Evolutionary conservation across 352 stramenopile species (phyloP).

Genomic region (Pseudoperonospora humuli): DNA sequence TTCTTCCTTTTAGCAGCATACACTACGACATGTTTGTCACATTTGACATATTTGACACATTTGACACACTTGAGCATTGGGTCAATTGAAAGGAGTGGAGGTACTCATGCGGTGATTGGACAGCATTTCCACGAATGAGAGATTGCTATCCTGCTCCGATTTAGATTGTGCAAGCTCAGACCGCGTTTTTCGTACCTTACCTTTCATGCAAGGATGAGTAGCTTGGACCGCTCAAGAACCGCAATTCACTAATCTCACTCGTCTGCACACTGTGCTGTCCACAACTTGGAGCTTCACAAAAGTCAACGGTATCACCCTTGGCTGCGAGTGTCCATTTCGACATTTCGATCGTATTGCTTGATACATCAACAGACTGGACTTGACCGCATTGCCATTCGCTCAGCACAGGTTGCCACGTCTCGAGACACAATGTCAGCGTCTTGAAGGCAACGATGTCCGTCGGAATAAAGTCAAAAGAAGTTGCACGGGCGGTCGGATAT

Average conservation of each 20-base stretch:
- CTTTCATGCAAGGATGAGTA: slow-evolving; percentile 14
- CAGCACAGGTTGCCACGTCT: slow-evolving; percentile 66
- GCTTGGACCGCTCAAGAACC: slow-evolving; percentile 37
- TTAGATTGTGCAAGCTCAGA: too few species aligned
- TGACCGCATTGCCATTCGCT: slow-evolving; percentile 61
- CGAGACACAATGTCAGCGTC: slow-evolving; percentile 63
- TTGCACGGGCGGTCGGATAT: slow-evolving; percentile 18
- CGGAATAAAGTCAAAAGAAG: slow-evolving; percentile 17
- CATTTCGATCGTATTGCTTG: slow-evolving; percentile 11
- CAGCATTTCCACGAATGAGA: too few species aligned
- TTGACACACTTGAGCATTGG: too few species aligned
- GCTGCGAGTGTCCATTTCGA: slow-evolving; percentile 13
- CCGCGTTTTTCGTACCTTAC: too few species aligned
- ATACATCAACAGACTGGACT: slow-evolving; percentile 17
- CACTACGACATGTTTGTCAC: too few species aligned
- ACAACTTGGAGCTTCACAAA: slow-evolving; percentile 3
- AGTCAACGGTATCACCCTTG: slow-evolving; percentile 5
- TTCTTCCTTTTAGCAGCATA: too few species aligned
- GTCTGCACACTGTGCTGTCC: slow-evolving; percentile 8
- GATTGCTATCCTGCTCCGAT: too few species aligned
- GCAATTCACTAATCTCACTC: slow-evolving; percentile 45
- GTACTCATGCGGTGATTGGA: too few species aligned
- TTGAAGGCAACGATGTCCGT: slow-evolving; percentile 65
- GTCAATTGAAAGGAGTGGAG: too few species aligned
- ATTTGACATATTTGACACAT: too few species aligned